A percentile compares a stretch with the other conserved stretches of the same genome.
Conservation (phyloP, 176 grass and related monocot species). For the Alloteropsis semialata region DNA sequence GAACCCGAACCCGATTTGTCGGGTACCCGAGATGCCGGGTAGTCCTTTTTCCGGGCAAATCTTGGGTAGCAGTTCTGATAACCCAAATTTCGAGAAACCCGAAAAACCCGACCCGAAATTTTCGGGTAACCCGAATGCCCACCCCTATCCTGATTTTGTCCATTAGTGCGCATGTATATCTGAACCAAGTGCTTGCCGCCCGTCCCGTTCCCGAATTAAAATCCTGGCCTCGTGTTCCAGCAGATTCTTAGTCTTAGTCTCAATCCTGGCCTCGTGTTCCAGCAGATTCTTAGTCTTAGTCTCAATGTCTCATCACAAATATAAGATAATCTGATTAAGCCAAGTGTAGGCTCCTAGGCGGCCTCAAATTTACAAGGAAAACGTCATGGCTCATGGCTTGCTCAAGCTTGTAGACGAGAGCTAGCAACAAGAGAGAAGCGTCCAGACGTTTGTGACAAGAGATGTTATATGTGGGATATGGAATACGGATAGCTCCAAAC, state of each 20-base stretch:
- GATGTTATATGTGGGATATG: background rate
- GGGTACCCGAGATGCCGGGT: no score
- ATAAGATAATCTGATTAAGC: background rate
- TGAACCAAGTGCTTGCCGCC: background rate
- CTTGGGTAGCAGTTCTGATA: no score
- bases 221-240: background rate
- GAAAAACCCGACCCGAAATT: no score
- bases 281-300: background rate
- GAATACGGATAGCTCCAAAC: background rate
- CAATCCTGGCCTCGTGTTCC: background rate
- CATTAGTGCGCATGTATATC: background rate
- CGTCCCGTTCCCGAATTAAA: background rate
- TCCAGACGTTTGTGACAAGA: background rate
- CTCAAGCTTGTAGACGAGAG: background rate
- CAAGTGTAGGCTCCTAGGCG: background rate
- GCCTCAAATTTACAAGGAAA: background rate
- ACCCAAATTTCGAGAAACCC: no score
- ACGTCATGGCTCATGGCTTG: background rate
- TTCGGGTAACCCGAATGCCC: no score
- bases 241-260: background rate
- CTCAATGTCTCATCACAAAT: no score
- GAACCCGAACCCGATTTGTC: no score
- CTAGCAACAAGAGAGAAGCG: background rate
- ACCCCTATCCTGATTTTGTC: background rate
- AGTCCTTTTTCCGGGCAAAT: no score